phyloP scores from a whole-genome alignment of 2,329 filamentous ascomycete genomes.

The Cladosporium sp. region DNA sequence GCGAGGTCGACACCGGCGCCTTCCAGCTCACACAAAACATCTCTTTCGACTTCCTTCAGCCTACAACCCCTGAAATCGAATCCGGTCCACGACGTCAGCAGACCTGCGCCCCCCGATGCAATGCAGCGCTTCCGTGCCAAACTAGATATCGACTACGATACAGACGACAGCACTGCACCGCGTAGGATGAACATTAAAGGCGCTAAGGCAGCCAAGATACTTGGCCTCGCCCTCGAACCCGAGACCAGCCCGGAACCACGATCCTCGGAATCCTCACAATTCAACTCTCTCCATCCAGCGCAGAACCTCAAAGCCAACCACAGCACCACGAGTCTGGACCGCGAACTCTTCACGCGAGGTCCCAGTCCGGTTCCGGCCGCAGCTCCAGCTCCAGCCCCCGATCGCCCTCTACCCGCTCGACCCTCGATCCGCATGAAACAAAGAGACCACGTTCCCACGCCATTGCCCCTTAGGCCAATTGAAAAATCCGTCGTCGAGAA shows the following conservation, averaged over 20 bases:
- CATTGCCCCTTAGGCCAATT: not conserved
- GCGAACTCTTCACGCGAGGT: not conserved
- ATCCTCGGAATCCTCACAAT: not conserved
- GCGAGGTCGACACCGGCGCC: not conserved
- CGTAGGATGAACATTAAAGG: slow-evolving; percentile 28
- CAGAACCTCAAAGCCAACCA: slow-evolving; percentile 8
- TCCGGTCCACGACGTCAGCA: not conserved
- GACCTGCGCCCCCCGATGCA: not conserved
- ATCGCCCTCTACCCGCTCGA: not conserved
- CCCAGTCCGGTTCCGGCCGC: not conserved
- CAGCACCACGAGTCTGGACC: slow-evolving; percentile 10
- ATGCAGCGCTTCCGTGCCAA: not conserved
- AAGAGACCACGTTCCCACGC: not conserved
- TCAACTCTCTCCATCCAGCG: not conserved
- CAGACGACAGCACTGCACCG: slow-evolving; percentile 10
- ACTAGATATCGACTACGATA: slow-evolving; percentile 4
- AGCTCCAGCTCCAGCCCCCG: not conserved
- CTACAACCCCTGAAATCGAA: not conserved
- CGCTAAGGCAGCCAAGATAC: slow-evolving; percentile 31
- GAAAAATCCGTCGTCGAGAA: not conserved
- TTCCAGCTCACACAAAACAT: not conserved
- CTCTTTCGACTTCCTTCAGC: not conserved
- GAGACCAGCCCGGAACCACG: not conserved
- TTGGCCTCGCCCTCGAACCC: slow-evolving; percentile 24
- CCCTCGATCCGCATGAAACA: slow-evolving; percentile 1